Conservation (phyloP, 345 rosid species). For the Cardiospermum halicacabum region DNA sequence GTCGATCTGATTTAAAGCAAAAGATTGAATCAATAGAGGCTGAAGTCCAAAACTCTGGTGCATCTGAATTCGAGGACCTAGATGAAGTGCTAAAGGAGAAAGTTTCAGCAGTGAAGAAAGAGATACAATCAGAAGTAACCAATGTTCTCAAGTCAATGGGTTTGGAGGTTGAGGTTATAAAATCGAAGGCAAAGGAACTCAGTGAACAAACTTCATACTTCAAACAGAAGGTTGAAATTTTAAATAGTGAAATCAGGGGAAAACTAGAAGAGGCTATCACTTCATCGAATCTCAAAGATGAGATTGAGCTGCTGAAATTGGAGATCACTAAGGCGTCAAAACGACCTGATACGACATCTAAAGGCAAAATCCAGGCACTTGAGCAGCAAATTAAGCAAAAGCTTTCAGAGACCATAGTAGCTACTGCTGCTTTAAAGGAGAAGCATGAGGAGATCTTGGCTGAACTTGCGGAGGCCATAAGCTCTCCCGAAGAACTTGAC, state of each 20-base stretch:
- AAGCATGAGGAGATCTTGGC: conserved; percentile 49
- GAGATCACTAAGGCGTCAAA: conserved; percentile 56
- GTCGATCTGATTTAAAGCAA: conserved; percentile 53
- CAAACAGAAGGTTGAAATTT: conserved; percentile 36
- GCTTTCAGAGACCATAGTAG: conserved; percentile 51
- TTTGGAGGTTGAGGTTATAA: conserved; percentile 45
- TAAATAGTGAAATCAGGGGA: conserved; percentile 49
- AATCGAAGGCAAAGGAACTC: conserved; percentile 27
- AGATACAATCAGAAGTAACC: conserved; percentile 49
- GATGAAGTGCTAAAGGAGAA: conserved; percentile 53
- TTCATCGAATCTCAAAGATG: conserved; percentile 55
- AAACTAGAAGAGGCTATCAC: conserved; percentile 46
- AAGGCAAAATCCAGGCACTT: conserved; percentile 49
- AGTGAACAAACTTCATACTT: conserved; percentile 29
- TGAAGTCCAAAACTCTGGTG: conserved; percentile 43
- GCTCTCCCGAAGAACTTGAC: conserved; percentile 29
- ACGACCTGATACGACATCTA: conserved; percentile 35
- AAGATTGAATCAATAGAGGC: conserved; percentile 60
- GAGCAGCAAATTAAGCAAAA: conserved; percentile 55
- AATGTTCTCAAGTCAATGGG: conserved; percentile 50
- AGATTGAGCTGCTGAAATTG: conserved; percentile 58
- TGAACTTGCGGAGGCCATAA: conserved; percentile 42
- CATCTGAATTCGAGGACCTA: conserved; percentile 47
- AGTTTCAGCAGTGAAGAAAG: conserved; percentile 40
- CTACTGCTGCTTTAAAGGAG: conserved; percentile 44